Evolutionary conservation across 2,329 filamentous ascomycete species (phyloP).

Genomic region (Fusarium protoensiforme): DNA sequence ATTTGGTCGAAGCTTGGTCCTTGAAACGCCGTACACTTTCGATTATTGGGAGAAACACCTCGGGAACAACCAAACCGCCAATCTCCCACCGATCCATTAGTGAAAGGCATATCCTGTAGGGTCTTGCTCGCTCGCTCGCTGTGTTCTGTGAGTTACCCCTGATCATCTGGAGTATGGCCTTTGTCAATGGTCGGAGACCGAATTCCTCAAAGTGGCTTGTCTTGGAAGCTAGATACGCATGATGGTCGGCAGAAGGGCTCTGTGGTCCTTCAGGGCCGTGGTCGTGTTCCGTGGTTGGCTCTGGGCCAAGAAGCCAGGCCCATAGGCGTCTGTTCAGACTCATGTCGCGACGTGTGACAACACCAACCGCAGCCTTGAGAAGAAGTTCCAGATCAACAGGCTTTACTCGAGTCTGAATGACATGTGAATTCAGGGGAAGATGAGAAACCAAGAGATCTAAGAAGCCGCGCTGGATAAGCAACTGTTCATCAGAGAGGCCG

Average conservation of each 20-base stretch:
- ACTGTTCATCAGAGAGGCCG: slow-evolving; percentile 85
- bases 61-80: slow-evolving; percentile 86
- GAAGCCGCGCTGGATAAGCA: slow-evolving; percentile 93
- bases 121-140: slow-evolving; percentile 76
- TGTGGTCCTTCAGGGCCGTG: slow-evolving; percentile 57
- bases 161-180: slow-evolving; percentile 82
- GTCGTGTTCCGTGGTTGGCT: slow-evolving; percentile 63
- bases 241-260: slow-evolving; percentile 55
- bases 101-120: slow-evolving; percentile 92
- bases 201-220: slow-evolving; percentile 86
- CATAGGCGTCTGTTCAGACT: slow-evolving; percentile 94
- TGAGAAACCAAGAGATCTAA: slow-evolving; percentile 92
- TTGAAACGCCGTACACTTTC: slow-evolving; percentile 83
- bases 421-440: slow-evolving; percentile 83
- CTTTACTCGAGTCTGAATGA: slow-evolving; percentile 81
- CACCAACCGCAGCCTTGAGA: slow-evolving; percentile 83
- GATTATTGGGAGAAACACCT: slow-evolving; percentile 88
- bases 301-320: slow-evolving; percentile 94
- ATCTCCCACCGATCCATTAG: slow-evolving; percentile 99
- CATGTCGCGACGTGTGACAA: slow-evolving; percentile 94
- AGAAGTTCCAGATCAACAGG: slow-evolving; percentile 82
- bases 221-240: slow-evolving; percentile 63
- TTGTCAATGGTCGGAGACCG: slow-evolving; percentile 79
- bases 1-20: slow-evolving; percentile 68
- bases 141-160: slow-evolving; percentile 49